Evolutionary conservation across 306 rosid genomes (phyloP).

Genomic region (Acmispon strigosus): DNA sequence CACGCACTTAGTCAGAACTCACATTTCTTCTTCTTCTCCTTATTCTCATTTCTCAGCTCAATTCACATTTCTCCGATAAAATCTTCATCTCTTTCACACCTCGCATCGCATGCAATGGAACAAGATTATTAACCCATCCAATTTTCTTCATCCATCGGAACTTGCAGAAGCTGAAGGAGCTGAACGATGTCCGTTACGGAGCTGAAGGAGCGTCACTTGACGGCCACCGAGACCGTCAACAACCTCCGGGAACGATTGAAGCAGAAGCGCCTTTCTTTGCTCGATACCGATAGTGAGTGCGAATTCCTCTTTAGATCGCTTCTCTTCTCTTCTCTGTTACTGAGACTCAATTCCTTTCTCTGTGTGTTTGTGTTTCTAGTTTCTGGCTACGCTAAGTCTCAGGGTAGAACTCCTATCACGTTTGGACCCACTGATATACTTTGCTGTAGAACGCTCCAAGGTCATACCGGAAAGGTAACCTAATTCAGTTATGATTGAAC

Average conservation of each 20-base stretch:
- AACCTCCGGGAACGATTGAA: constrained; percentile 63
- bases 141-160: not conserved
- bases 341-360: not conserved
- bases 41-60: not conserved
- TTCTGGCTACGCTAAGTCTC: constrained; percentile 62
- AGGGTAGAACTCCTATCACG: constrained; percentile 59
- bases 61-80: not conserved
- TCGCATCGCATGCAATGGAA: not conserved
- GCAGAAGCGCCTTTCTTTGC: constrained; percentile 67
- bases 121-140: not conserved
- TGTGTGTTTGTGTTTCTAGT: constrained; percentile 28
- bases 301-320: not conserved
- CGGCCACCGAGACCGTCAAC: constrained; percentile 75
- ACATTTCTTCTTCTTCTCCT: not conserved
- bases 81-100: no score
- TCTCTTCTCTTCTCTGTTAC: constrained; percentile 24
- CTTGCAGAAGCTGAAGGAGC: not conserved
- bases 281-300: constrained; percentile 66
- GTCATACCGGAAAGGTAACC: constrained; percentile 78
- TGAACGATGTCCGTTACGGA: constrained; percentile 75
- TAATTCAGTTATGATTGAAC: not conserved
- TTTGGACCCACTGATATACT: constrained; percentile 97
- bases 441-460: constrained; percentile 90
- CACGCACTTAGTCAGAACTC: not conserved
- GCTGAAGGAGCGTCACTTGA: constrained; percentile 82